Evolutionary conservation across 2,329 filamentous ascomycete species (phyloP).

Genomic region (Sporothrix protearum): DNA sequence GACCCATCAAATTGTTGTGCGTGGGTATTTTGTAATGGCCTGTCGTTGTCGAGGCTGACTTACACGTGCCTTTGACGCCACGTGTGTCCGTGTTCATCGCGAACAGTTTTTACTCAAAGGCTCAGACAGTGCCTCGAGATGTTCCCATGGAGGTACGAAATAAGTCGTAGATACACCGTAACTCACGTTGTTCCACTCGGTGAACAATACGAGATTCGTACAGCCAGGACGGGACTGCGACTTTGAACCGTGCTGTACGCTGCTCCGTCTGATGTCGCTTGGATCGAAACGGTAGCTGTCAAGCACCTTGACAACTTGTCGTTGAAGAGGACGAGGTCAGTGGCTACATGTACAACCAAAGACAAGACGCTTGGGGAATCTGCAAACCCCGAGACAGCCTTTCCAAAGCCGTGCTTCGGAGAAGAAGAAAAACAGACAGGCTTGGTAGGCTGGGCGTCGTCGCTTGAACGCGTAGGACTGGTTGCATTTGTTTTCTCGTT

Average conservation of each 20-base stretch:
- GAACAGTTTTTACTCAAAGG: neutral
- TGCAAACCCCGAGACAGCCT: neutral
- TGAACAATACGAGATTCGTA: neutral
- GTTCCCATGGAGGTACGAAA: too few species aligned
- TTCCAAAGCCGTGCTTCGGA: neutral
- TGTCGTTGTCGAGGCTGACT: constrained; percentile 4
- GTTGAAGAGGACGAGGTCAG: neutral
- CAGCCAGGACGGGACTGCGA: neutral
- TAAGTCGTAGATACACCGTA: neutral
- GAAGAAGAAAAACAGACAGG: neutral
- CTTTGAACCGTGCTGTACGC: neutral
- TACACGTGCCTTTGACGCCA: neutral
- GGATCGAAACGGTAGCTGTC: neutral
- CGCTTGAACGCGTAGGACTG: neutral
- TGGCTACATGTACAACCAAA: neutral
- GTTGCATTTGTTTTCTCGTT: neutral
- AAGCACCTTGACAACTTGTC: neutral
- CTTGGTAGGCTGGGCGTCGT: neutral
- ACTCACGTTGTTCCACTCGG: constrained; percentile 1
- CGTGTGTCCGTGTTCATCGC: neutral
- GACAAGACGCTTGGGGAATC: neutral
- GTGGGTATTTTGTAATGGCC: neutral
- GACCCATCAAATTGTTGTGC: neutral
- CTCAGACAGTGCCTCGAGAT: neutral
- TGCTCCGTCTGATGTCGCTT: neutral